Evolutionary conservation across 257 asterid genomes (phyloP).

Genomic region (Paulownia fortunei): DNA sequence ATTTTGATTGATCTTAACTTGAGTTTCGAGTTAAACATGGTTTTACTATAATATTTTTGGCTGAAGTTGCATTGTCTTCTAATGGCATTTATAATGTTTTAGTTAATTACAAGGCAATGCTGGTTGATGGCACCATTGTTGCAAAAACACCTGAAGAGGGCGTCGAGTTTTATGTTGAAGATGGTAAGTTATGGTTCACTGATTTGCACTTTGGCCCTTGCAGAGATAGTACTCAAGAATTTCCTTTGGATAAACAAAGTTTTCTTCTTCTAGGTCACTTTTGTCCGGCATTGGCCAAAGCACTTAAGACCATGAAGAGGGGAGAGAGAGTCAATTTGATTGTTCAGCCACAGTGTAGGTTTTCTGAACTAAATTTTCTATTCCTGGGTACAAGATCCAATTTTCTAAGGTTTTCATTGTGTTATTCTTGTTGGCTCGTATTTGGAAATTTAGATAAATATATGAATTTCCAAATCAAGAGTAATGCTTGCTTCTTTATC

Average conservation of each 20-base stretch:
- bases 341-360: slow-evolving; percentile 70
- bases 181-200: slow-evolving; percentile 49
- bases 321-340: slow-evolving; percentile 66
- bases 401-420: not conserved
- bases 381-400: not conserved
- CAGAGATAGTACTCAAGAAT: not conserved
- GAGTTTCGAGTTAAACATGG: not conserved
- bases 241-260: not conserved
- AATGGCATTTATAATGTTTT: slow-evolving; percentile 30
- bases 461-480: not conserved
- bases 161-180: slow-evolving; percentile 63
- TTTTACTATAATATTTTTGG: slow-evolving; percentile 2
- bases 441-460: not conserved
- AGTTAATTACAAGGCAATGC: slow-evolving; percentile 61
- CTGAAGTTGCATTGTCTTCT: slow-evolving; percentile 21
- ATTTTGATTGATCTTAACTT: slow-evolving; percentile 18
- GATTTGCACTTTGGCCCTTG: slow-evolving; percentile 6
- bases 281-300: slow-evolving; percentile 72
- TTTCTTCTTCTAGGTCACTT: slow-evolving; percentile 56
- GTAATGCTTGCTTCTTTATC: not conserved
- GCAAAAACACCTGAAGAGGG: slow-evolving; percentile 67
- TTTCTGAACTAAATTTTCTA: not conserved
- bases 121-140: slow-evolving; percentile 55
- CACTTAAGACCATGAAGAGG: slow-evolving; percentile 73
- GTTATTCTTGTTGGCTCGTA: not conserved